Conservation (phyloP, 2,329 filamentous ascomycete species). For the Ophiostoma novo-ulmi region DNA sequence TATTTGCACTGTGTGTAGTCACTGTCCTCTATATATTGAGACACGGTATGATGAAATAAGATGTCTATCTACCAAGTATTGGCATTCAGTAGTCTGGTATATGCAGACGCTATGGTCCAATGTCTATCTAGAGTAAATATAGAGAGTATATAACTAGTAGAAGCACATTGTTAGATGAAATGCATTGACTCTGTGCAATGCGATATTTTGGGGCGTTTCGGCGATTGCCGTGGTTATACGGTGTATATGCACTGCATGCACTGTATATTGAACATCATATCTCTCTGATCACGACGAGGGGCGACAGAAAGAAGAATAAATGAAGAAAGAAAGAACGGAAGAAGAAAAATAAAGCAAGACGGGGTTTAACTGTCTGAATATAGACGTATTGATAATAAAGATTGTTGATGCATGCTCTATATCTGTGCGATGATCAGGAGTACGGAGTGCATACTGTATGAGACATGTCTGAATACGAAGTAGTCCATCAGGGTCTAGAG, state of each 20-base stretch:
- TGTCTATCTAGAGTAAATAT: neutral
- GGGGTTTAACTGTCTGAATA: too few species aligned
- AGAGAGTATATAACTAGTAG: neutral
- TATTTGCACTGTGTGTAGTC: neutral
- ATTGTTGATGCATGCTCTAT: neutral
- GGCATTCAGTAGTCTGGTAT: neutral
- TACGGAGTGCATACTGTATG: neutral
- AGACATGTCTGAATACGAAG: neutral
- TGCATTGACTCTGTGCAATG: neutral
- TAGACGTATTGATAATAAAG: neutral
- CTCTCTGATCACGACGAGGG: neutral
- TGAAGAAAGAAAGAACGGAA: neutral
- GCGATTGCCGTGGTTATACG: neutral
- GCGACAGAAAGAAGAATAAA: neutral
- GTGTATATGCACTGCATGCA: neutral
- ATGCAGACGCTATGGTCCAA: neutral
- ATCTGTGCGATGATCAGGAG: slow-evolving; percentile 3
- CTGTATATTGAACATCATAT: neutral
- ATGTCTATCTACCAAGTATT: neutral
- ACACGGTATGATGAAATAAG: neutral
- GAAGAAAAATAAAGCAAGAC: too few species aligned
- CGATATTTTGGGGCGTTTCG: neutral
- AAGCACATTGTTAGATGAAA: neutral
- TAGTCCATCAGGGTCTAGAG: neutral
- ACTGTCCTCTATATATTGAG: neutral